Evolutionary conservation across 345 rosid genomes (phyloP).

Genomic region (Dimocarpus longan): DNA sequence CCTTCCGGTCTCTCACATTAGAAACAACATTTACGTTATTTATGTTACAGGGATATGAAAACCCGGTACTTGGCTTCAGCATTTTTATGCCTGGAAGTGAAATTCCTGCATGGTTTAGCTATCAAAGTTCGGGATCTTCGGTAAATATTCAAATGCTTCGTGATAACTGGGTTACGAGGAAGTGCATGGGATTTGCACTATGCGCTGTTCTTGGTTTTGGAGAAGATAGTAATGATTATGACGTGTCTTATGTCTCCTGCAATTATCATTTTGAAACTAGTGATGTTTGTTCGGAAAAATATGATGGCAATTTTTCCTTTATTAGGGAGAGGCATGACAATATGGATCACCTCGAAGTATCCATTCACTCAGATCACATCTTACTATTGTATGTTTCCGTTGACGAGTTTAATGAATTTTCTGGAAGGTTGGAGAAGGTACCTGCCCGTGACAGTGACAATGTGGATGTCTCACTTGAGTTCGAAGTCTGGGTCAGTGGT

Average conservation of each 20-base stretch:
- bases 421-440: too few relatives aligned
- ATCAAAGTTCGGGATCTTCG: slow-evolving; percentile 2
- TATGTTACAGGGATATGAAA: not conserved
- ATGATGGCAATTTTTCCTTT: too few relatives aligned
- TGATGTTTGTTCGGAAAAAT: not conserved
- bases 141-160: not conserved
- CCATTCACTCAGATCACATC: not conserved
- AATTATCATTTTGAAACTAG: not conserved
- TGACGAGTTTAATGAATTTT: too few relatives aligned
- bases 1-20: not conserved
- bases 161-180: too few relatives aligned
- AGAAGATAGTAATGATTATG: not conserved
- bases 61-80: not conserved
- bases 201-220: not conserved
- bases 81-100: slow-evolving; percentile 4
- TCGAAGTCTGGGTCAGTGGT: too few relatives aligned
- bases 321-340: too few relatives aligned
- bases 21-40: too few relatives aligned
- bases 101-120: not conserved
- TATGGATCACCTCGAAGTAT: not conserved
- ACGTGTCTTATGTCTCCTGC: not conserved
- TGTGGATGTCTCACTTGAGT: too few relatives aligned
- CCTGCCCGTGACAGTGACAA: too few relatives aligned
- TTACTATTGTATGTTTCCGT: not conserved
- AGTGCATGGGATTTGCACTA: not conserved